A percentile compares a stretch with the other conserved stretches of the same genome.
phyloP scores from a whole-genome alignment of 1,284 basidiomycete species.

The Ustilago tritici region DNA sequence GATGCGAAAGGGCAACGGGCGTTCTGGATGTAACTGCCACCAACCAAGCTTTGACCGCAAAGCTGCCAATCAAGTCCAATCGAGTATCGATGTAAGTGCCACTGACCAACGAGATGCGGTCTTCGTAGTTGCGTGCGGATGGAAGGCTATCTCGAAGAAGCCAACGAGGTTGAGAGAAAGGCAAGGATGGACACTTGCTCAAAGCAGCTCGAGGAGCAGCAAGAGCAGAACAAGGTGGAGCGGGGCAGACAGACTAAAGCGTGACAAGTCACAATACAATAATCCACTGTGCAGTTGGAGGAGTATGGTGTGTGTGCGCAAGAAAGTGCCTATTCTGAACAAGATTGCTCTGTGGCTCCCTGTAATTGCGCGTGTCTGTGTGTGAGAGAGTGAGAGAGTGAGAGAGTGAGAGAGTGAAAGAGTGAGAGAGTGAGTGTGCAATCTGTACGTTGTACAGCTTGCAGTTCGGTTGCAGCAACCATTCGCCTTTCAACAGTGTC shows the following conservation, averaged over 20 bases:
- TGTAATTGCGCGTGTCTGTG: background rate
- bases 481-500: background rate
- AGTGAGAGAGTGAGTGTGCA: background rate
- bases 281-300: no score
- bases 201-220: background rate
- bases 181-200: background rate
- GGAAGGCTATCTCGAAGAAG: conserved; percentile 3
- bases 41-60: background rate
- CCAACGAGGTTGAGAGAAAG: background rate
- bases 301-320: background rate
- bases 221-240: background rate
- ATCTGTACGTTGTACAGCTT: background rate
- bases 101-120: background rate
- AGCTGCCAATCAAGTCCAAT: background rate
- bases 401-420: background rate
- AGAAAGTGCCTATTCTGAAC: background rate
- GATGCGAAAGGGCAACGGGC: background rate
- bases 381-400: background rate
- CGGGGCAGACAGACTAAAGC: background rate
- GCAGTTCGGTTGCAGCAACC: conserved; percentile 3
- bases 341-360: background rate
- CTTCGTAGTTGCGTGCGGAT: background rate
- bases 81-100: background rate
- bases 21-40: background rate
- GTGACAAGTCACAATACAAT: background rate